Evolutionary conservation across 495 filamentous ascomycete genomes (phyloP).

Genomic region (Talaromyces nanjingensis): DNA sequence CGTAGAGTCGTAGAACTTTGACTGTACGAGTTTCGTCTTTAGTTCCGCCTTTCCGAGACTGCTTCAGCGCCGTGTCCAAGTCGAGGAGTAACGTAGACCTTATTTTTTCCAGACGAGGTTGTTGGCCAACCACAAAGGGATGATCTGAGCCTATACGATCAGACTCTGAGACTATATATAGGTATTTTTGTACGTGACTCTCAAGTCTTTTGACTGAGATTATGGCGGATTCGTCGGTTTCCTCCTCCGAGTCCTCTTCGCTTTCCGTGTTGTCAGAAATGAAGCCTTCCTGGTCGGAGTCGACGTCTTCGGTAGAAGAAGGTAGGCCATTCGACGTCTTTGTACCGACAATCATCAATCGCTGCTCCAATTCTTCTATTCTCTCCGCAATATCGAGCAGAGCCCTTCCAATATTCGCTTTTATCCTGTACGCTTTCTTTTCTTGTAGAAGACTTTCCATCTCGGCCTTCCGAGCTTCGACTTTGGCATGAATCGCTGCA

Average conservation of each 20-base stretch:
- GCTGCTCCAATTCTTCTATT: slow-evolving; percentile 66
- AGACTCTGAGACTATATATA: slow-evolving; percentile 44
- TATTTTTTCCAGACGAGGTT: slow-evolving; percentile 49
- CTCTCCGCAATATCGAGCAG: slow-evolving; percentile 66
- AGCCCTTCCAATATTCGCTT: slow-evolving; percentile 53
- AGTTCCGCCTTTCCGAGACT: slow-evolving; percentile 49
- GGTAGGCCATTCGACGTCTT: neutral
- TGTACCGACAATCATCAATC: slow-evolving; percentile 48
- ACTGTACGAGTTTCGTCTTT: slow-evolving; percentile 52
- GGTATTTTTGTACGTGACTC: slow-evolving; percentile 50
- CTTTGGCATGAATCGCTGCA: slow-evolving; percentile 45
- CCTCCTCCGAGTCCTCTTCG: slow-evolving; percentile 40
- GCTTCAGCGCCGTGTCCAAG: slow-evolving; percentile 69
- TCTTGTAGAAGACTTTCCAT: slow-evolving; percentile 47
- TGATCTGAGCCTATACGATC: slow-evolving; percentile 49
- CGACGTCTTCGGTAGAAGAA: slow-evolving; percentile 18
- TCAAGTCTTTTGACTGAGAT: slow-evolving; percentile 47
- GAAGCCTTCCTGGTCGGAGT: slow-evolving; percentile 32
- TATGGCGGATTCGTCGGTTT: slow-evolving; percentile 24
- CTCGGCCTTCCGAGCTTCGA: slow-evolving; percentile 46
- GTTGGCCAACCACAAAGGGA: slow-evolving; percentile 57
- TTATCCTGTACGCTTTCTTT: slow-evolving; percentile 41
- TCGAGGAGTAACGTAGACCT: slow-evolving; percentile 79
- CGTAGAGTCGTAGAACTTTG: slow-evolving; percentile 68
- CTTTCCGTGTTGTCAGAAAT: slow-evolving; percentile 49